phyloP scores from a whole-genome alignment of 257 asterid genomes.

The Petrea volubilis region DNA sequence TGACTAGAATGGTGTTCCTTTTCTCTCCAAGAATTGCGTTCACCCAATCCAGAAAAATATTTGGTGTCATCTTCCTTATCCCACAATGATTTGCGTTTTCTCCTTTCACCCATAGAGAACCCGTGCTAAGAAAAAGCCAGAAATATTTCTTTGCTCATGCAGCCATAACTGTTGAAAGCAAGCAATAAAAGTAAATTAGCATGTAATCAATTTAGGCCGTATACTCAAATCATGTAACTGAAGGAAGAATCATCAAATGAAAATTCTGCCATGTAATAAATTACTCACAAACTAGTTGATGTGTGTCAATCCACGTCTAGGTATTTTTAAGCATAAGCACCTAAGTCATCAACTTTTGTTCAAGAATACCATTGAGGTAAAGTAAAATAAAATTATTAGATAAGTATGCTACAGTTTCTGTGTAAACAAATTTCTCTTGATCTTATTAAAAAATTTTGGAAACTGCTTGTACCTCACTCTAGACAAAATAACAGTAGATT shows the following conservation, averaged over 20 bases:
- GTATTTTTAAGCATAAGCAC: neutral
- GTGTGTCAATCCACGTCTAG: neutral
- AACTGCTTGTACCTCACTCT: neutral
- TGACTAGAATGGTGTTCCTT: slow-evolving; percentile 49
- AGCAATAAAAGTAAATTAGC: slow-evolving; percentile 18
- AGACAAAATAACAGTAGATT: neutral
- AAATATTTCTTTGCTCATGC: slow-evolving; percentile 27
- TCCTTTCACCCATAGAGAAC: slow-evolving; percentile 62
- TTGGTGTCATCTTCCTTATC: slow-evolving; percentile 48
- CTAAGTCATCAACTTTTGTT: neutral
- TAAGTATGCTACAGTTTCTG: neutral
- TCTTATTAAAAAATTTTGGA: neutral
- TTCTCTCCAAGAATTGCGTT: slow-evolving; percentile 39
- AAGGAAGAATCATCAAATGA: slow-evolving; percentile 13
- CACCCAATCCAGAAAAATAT: slow-evolving; percentile 27
- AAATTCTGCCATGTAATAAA: neutral
- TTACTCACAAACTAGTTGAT: slow-evolving; percentile 4
- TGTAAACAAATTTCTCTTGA: neutral
- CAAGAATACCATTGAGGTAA: neutral
- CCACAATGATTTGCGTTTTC: slow-evolving; percentile 69
- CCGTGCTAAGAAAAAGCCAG: slow-evolving; percentile 29
- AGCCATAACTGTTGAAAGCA: slow-evolving; percentile 45
- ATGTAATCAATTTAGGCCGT: neutral
- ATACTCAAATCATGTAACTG: neutral
- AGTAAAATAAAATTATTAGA: neutral